These are phyloP conservation scores for Phycomyces blakesleeanus DNA, from an alignment of 192 early-diverging fungal genomes.

Conservation along the genomic window DNA sequence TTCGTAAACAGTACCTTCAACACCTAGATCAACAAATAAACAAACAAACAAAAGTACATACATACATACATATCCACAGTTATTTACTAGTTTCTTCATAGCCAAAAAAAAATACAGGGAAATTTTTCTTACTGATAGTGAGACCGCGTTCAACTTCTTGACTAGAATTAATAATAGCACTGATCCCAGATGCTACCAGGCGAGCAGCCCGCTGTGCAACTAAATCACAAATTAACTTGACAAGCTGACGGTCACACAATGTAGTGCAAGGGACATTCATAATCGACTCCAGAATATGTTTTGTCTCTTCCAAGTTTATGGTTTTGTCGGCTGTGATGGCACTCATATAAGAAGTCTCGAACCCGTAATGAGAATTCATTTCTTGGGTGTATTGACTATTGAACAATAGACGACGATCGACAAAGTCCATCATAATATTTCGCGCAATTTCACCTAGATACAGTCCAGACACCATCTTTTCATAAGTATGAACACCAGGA, in stretches of 20 bases:
- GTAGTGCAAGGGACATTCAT: conserved; percentile 65
- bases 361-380: conserved; percentile 70
- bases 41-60: too few relatives aligned
- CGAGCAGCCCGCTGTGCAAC: conserved; percentile 85
- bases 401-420: conserved; percentile 80
- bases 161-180: conserved; percentile 59
- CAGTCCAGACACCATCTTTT: conserved; percentile 93
- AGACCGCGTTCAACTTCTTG: conserved; percentile 24
- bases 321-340: conserved; percentile 67
- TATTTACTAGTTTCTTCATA: too few relatives aligned
- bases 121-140: conserved; percentile 36
- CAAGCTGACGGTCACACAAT: conserved; percentile 72
- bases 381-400: conserved; percentile 54
- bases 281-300: conserved; percentile 69
- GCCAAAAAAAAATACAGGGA: too few relatives aligned
- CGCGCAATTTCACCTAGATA: conserved; percentile 91
- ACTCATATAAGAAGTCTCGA: conserved; percentile 73
- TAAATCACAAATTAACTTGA: conserved; percentile 74
- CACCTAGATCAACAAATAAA: conserved; percentile 41
- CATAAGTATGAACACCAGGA: conserved; percentile 79
- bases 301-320: conserved; percentile 59
- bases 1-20: conserved; percentile 62
- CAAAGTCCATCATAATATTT: conserved; percentile 72
- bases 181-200: conserved; percentile 66
- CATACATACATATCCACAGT: conserved; percentile 32